Base-by-base conservation (phyloP, 768 basidiomycete genomes). In the Boletus reticulatus region DNA sequence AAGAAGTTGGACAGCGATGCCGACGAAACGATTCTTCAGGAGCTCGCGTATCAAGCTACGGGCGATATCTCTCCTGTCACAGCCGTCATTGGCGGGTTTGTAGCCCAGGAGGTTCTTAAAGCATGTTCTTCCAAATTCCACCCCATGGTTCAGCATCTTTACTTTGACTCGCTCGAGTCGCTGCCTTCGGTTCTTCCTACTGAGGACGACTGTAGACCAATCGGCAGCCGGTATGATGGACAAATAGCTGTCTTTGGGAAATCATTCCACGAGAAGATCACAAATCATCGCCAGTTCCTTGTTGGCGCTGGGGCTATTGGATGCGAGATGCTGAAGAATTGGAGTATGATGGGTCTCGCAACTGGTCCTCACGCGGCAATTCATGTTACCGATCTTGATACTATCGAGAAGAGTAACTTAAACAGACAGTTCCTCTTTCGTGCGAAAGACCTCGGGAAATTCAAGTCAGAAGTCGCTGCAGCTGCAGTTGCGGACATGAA, bases 291-390 rank as follows among this genome's bases (percentile, higher is more conserved):
- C 27, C 92, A 98, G 66, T 99, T 99, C 83, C 81, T 99, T 43
- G 97, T 99, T 53, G 97, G 97, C 10, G 87, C 96, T n/a, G 97
- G 97, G 43, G 97, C 97, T 36, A 98, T 99, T 69, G 97, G 97
- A 19, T 99, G 97, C 68, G 97, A 99, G 76, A 98, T 98, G 97
- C 76, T 99, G 65, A 99, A 99, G 80, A 99, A 98, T 73, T 99
- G 97, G 97, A 90, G 92, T 61, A 91, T 98, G 93, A 96, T 98
- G 81, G 97, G 97, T 57, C 76, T 99, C 44, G 95, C 84, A 8
- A 82, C 87, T 31, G 92, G 92, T 12, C 77, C 82, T 16, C 78
- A 85, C 41, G 97, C 92, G 11, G 74, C 80, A 49, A 91, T 99
- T 53, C 86, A 95, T 64, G 92, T 98, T 53, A 98, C 97, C 6